Conservation (phyloP, 2,329 filamentous ascomycete species). For the Colletotrichum sp. region DNA sequence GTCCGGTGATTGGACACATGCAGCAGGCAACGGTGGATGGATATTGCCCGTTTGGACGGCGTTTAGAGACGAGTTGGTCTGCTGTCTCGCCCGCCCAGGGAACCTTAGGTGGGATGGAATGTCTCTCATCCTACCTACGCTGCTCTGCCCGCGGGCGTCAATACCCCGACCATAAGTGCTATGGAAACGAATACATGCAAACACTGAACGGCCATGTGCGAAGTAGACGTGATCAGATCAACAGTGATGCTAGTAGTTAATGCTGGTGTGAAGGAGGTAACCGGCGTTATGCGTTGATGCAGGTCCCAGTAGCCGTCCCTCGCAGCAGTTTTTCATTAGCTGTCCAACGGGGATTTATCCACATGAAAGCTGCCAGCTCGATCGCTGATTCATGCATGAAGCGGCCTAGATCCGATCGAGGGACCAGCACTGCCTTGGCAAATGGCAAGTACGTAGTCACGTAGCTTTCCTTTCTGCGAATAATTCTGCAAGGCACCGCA, state of each 20-base stretch:
- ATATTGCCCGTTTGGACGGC: slow-evolving; percentile 2
- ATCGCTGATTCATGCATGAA: neutral
- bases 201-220: neutral
- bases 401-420: neutral
- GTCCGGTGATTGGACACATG: slow-evolving; percentile 11
- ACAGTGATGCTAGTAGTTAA: neutral
- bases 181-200: slow-evolving; percentile 16
- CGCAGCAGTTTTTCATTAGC: neutral
- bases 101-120: neutral
- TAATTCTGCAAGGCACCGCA: neutral
- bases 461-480: neutral
- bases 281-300: neutral
- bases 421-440: neutral
- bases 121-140: neutral
- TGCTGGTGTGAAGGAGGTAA: neutral
- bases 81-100: neutral
- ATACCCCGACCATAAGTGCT: slow-evolving; percentile 5
- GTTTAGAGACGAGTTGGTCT: neutral
- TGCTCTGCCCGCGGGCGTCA: neutral
- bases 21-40: slow-evolving; percentile 1
- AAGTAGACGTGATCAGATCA: neutral
- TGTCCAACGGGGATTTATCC: neutral
- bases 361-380: neutral
- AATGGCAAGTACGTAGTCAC: neutral
- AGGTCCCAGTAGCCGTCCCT: neutral